Evolutionary conservation across 768 basidiomycete species (phyloP), one percentile per base, ranked within the genome.

Genomic region (Amanita rubescens): DNA sequence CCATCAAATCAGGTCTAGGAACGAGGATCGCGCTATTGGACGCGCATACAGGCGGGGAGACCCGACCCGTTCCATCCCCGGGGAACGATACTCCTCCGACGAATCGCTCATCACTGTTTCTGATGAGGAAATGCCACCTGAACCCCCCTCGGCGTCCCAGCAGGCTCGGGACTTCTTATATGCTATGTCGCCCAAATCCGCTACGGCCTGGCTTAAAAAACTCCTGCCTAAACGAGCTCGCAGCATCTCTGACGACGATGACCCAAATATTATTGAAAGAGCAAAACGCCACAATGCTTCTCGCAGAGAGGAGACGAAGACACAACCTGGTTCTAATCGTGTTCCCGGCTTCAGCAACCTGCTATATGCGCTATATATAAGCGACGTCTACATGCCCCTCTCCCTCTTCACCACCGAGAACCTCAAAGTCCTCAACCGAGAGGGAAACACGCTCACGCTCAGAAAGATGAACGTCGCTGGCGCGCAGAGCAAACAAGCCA

Each of bases 351-450:
- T 41, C 39, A 41, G 39, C 19, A 19, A 41, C 39, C 12, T 41
- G 4, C 17, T n/a, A 41, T 41, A 30, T 25, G 24, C 33, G 39
- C 39, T 41, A 4, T 41, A 41, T 20, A 19, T 19, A 41, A 12
- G 39, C 17, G 39, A 41, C 11, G 39, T 41, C 39, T 56, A 56
- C 55, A 51, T 52, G 25, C 55, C 55, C 6, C 55, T 56, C 17
- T 24, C 32, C 42, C 44, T 56, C 14, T 56, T 53, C 51, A 56
- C 55, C n/a, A 39, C 35, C 27, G 43, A 38, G 9, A 56, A 53
- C 51, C 51, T 56, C 37, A 41, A 25, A 19, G 12, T 19, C 12
- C 39, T 56, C 45, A 56, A 46, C 37, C 19, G 51, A 10, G 35
- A 56, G 24, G 41, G 42, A 2, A 37, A 25, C 12, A 39, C 17